phyloP scores from a whole-genome alignment of 768 basidiomycete genomes.

The Suillus plorans region DNA sequence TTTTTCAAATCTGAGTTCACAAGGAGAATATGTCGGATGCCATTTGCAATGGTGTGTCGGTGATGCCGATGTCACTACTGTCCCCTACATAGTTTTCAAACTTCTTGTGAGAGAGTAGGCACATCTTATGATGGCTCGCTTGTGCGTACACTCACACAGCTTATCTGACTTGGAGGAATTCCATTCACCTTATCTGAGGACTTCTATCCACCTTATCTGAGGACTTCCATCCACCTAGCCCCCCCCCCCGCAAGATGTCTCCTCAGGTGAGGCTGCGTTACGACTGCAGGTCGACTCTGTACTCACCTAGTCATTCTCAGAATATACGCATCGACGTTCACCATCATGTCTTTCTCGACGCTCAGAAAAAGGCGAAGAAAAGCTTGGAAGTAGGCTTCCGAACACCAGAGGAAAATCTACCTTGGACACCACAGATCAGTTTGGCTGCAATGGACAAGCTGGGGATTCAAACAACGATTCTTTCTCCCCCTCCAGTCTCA shows the following conservation, averaged over 20 bases:
- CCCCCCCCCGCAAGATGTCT: neutral
- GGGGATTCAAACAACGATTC: slow-evolving; percentile 57
- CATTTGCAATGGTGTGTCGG: too few species aligned
- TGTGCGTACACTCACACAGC: neutral
- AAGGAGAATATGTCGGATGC: too few species aligned
- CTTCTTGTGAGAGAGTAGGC: neutral
- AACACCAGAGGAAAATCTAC: slow-evolving; percentile 61
- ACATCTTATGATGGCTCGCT: neutral
- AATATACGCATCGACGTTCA: slow-evolving; percentile 59
- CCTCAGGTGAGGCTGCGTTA: neutral
- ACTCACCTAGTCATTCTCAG: slow-evolving; percentile 1
- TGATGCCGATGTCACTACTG: too few species aligned
- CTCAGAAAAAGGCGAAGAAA: slow-evolving; percentile 45
- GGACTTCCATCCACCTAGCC: neutral
- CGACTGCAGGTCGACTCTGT: neutral
- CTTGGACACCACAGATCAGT: slow-evolving; percentile 62
- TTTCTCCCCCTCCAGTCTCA: slow-evolving; percentile 64
- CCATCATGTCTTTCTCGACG: slow-evolving; percentile 68
- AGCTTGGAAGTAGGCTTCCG: slow-evolving; percentile 57
- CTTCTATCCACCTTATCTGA: neutral
- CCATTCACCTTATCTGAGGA: neutral
- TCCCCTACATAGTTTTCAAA: neutral
- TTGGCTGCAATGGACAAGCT: slow-evolving; percentile 62
- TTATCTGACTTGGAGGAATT: neutral
- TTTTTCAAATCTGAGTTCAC: too few species aligned